A percentile compares a stretch with the other conserved stretches of the same genome.
These are phyloP conservation scores for Phytophthora pinifolia DNA, from an alignment of 352 stramenopile species.

Conservation along the genomic window DNA sequence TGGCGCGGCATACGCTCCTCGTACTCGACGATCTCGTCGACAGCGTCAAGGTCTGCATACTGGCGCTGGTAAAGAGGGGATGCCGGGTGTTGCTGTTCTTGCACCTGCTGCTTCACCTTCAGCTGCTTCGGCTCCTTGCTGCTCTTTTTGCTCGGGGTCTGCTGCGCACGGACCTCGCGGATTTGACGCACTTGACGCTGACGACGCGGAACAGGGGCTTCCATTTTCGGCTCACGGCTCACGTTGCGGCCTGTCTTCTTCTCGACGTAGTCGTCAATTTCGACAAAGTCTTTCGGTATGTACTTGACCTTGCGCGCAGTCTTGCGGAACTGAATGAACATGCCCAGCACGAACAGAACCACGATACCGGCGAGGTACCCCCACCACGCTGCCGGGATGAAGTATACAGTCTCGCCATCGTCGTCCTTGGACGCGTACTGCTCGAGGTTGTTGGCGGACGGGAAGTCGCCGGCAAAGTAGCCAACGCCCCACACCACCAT, in stretches of 20 bases:
- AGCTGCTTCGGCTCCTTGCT: conserved; percentile 7
- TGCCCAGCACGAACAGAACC: conserved; percentile 42
- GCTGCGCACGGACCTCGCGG: conserved; percentile 11
- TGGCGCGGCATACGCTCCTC: conserved; percentile 9
- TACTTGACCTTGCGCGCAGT: conserved; percentile 31
- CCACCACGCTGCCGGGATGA: conserved; percentile 47
- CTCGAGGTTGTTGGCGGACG: conserved; percentile 37
- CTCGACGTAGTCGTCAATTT: conserved; percentile 19
- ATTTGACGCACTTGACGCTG: conserved; percentile 10
- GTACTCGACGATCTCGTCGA: conserved; percentile 21
- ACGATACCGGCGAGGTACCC: conserved; percentile 43
- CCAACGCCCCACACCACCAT: conserved; percentile 45
- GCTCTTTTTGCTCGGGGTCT: conserved; percentile 11
- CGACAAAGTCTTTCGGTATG: conserved; percentile 4
- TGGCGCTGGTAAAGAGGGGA: background rate
- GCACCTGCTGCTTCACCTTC: background rate
- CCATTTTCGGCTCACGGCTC: conserved; percentile 15
- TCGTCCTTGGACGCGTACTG: conserved; percentile 25
- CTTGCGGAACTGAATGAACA: conserved; percentile 52
- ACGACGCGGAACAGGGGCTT: conserved; percentile 4
- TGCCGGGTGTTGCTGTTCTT: background rate
- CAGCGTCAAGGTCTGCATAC: conserved; percentile 12
- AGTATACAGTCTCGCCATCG: conserved; percentile 34
- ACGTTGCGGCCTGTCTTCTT: conserved; percentile 19
- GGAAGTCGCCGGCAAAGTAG: conserved; percentile 53